Conservation (phyloP, 257 asterid species). For the Solanum chiquidenum region DNA sequence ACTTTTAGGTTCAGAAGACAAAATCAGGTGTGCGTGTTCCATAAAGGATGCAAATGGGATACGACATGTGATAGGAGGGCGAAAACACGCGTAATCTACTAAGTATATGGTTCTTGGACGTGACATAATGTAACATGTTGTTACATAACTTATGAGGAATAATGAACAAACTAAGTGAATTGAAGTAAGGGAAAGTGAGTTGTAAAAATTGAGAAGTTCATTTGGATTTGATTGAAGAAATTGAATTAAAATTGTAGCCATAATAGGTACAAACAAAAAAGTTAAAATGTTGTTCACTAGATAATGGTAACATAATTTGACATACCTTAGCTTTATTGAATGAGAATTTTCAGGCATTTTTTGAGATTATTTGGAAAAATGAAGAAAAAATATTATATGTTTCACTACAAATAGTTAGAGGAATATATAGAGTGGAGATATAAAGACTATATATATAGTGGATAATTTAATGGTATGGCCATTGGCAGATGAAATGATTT, state of each 20-base stretch:
- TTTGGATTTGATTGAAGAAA: constrained; percentile 10
- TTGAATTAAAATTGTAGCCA: constrained; percentile 9
- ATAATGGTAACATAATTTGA: constrained; percentile 27
- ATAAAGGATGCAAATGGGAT: constrained; percentile 42
- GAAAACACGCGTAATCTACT: constrained; percentile 48
- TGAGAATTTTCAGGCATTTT: neutral
- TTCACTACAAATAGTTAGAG: neutral
- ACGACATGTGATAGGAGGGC: constrained; percentile 31
- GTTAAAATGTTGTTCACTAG: constrained; percentile 30
- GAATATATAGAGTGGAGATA: neutral
- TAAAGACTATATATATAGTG: neutral
- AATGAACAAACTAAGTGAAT: constrained; percentile 3
- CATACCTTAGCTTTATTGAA: constrained; percentile 22
- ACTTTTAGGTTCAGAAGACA: constrained; percentile 30
- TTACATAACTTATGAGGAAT: constrained; percentile 16
- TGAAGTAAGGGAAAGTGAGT: constrained; percentile 17
- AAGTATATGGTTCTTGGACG: constrained; percentile 38
- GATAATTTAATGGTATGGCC: neutral
- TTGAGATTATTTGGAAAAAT: neutral
- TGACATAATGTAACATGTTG: constrained; percentile 22
- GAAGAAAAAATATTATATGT: neutral
- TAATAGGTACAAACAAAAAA: constrained; percentile 20
- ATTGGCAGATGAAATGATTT: neutral
- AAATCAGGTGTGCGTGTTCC: constrained; percentile 27
- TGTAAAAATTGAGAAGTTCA: constrained; percentile 1